These are phyloP conservation scores for Venturia pyrina DNA, from an alignment of 2,329 filamentous ascomycete genomes.

Conservation along the genomic window DNA sequence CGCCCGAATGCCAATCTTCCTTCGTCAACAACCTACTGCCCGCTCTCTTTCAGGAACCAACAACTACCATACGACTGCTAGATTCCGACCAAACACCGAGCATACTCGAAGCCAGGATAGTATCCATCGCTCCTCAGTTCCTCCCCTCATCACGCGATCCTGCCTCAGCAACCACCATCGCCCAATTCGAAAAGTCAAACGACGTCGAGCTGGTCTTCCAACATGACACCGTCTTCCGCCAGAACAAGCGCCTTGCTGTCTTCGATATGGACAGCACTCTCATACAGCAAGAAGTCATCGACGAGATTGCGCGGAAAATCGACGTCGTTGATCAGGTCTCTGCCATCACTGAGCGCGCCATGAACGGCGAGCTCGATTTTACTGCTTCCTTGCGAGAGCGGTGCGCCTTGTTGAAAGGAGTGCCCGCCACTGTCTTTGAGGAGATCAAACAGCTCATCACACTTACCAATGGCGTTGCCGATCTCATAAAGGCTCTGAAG, in stretches of 20 bases:
- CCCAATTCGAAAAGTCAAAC: neutral
- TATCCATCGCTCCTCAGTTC: neutral
- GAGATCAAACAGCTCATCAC: constrained; percentile 65
- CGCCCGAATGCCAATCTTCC: neutral
- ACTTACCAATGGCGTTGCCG: constrained; percentile 69
- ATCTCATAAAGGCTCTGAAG: constrained; percentile 65
- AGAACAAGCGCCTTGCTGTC: constrained; percentile 76
- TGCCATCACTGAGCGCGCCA: constrained; percentile 81
- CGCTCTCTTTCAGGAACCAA: neutral
- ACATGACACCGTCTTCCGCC: constrained; percentile 60
- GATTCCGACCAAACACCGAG: neutral
- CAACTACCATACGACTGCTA: neutral
- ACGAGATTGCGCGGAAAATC: constrained; percentile 78
- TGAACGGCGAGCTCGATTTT: constrained; percentile 94
- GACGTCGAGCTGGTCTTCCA: constrained; percentile 49
- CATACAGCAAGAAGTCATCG: constrained; percentile 95
- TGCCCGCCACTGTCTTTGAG: constrained; percentile 69
- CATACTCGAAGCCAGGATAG: neutral
- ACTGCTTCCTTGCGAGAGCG: constrained; percentile 71
- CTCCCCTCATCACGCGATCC: neutral
- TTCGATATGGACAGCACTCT: constrained; percentile 99
- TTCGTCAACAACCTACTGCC: neutral
- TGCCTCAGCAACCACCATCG: neutral
- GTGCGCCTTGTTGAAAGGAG: constrained; percentile 69
- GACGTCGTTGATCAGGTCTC: constrained; percentile 76